Evolutionary conservation across 2,329 filamentous ascomycete species (phyloP).

Genomic region (Penicillium sp.): DNA sequence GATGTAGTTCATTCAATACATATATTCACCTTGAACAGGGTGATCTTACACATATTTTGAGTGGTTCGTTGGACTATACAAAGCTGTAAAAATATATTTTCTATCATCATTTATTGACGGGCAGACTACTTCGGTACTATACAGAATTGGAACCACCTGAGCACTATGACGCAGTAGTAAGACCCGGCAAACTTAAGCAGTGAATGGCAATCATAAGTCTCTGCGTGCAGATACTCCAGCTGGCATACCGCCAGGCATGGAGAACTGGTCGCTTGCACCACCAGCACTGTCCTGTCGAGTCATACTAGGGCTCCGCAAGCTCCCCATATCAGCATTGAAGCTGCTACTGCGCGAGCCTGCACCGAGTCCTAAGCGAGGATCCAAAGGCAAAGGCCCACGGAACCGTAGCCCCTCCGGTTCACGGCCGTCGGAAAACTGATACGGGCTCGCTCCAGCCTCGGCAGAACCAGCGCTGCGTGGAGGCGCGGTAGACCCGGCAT

Average conservation of each 20-base stretch:
- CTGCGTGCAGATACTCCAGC: slow-evolving; percentile 2
- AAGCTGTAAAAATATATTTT: background rate
- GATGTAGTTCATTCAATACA: background rate
- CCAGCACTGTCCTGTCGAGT: slow-evolving; percentile 31
- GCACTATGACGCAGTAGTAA: background rate
- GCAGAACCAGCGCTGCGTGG: slow-evolving; percentile 30
- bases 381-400: slow-evolving; percentile 26
- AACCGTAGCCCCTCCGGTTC: slow-evolving; percentile 37
- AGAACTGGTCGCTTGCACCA: slow-evolving; percentile 33
- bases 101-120: background rate
- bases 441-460: slow-evolving; percentile 23
- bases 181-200: background rate
- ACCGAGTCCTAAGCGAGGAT: slow-evolving; percentile 30
- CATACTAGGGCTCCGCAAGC: slow-evolving; percentile 33
- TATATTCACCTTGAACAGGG: background rate
- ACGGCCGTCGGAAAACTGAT: slow-evolving; percentile 22
- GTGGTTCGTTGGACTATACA: too few relatives aligned
- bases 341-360: slow-evolving; percentile 34
- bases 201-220: background rate
- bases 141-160: background rate
- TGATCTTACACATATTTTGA: background rate
- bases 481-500: slow-evolving; percentile 34
- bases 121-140: background rate
- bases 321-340: slow-evolving; percentile 35
- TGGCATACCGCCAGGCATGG: slow-evolving; percentile 43